Conservation (phyloP, 2,329 filamentous ascomycete species). For the Bisporella sp. region DNA sequence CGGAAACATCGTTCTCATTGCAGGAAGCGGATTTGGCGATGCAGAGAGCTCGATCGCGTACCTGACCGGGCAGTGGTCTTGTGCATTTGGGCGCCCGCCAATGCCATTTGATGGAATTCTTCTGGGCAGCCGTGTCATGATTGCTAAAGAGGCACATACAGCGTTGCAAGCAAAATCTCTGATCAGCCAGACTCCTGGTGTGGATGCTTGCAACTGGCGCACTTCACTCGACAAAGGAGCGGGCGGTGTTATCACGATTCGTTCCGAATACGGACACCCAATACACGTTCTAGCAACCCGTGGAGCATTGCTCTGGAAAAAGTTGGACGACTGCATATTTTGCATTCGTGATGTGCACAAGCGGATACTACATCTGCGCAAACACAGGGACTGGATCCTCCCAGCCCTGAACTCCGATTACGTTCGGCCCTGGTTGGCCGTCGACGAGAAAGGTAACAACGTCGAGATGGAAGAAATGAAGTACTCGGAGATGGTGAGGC, state of each 20-base stretch:
- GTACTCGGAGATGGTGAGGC: slow-evolving; percentile 73
- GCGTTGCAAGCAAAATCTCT: slow-evolving; percentile 78
- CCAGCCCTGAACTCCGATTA: slow-evolving; percentile 89
- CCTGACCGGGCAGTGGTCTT: slow-evolving; percentile 77
- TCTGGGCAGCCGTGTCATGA: slow-evolving; percentile 88
- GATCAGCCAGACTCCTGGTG: slow-evolving; percentile 72
- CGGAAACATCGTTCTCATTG: slow-evolving; percentile 78
- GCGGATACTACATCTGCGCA: slow-evolving; percentile 74
- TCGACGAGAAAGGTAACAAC: slow-evolving; percentile 54
- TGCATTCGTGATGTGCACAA: slow-evolving; percentile 69
- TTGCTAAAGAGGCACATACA: slow-evolving; percentile 81
- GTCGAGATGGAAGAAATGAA: slow-evolving; percentile 92
- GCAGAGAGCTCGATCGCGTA: slow-evolving; percentile 89
- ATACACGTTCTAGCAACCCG: slow-evolving; percentile 96
- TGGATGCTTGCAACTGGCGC: slow-evolving; percentile 77
- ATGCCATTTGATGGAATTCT: slow-evolving; percentile 91
- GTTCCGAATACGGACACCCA: slow-evolving; percentile 96
- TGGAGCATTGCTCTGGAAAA: slow-evolving; percentile 89
- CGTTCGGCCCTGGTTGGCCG: slow-evolving; percentile 86
- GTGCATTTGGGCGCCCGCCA: slow-evolving; percentile 71
- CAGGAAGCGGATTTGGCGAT: slow-evolving; percentile 81
- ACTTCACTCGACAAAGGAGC: slow-evolving; percentile 81
- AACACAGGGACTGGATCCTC: slow-evolving; percentile 81
- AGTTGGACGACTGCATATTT: slow-evolving; percentile 99
- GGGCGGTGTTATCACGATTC: slow-evolving; percentile 88